These are phyloP conservation scores for Fusarium sacchari DNA, from an alignment of 2,329 filamentous ascomycete species.

Conservation along the genomic window DNA sequence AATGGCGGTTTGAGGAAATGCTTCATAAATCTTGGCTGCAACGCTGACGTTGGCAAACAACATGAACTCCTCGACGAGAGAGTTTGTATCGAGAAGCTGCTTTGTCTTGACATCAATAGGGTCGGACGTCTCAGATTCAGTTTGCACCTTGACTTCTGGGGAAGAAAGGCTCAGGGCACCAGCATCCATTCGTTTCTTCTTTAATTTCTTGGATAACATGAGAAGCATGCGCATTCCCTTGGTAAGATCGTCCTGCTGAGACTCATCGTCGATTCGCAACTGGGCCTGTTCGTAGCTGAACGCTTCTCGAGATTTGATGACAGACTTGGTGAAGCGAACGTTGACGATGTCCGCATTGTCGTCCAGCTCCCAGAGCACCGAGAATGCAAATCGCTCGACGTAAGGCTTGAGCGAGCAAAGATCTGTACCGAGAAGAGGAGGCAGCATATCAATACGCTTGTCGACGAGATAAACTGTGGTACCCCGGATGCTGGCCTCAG, in stretches of 20 bases:
- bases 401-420: slow-evolving; percentile 97
- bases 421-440: slow-evolving; percentile 93
- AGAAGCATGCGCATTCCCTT: slow-evolving; percentile 88
- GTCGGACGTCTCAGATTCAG: slow-evolving; percentile 94
- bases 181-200: slow-evolving; percentile 95
- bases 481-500: slow-evolving; percentile 90
- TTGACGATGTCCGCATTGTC: slow-evolving; percentile 85
- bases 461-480: slow-evolving; percentile 98
- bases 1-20: slow-evolving; percentile 95
- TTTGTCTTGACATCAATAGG: slow-evolving; percentile 97
- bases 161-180: slow-evolving; percentile 95
- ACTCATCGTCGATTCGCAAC: slow-evolving; percentile 87
- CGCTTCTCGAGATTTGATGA: slow-evolving; percentile 94
- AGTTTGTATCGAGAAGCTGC: slow-evolving; percentile 92
- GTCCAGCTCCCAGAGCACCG: slow-evolving; percentile 88
- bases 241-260: slow-evolving; percentile 89
- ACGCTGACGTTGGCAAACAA: slow-evolving; percentile 97
- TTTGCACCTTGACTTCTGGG: slow-evolving; percentile 96
- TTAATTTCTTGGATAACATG: slow-evolving; percentile 89
- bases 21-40: slow-evolving; percentile 86
- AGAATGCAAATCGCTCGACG: slow-evolving; percentile 93
- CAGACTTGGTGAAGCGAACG: slow-evolving; percentile 94
- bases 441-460: slow-evolving; percentile 99
- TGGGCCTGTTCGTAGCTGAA: slow-evolving; percentile 99
- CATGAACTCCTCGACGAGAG: slow-evolving; percentile 99